These are phyloP conservation scores for Candida awuae DNA, from an alignment of 805 yeast genomes.

Conservation along the genomic window DNA sequence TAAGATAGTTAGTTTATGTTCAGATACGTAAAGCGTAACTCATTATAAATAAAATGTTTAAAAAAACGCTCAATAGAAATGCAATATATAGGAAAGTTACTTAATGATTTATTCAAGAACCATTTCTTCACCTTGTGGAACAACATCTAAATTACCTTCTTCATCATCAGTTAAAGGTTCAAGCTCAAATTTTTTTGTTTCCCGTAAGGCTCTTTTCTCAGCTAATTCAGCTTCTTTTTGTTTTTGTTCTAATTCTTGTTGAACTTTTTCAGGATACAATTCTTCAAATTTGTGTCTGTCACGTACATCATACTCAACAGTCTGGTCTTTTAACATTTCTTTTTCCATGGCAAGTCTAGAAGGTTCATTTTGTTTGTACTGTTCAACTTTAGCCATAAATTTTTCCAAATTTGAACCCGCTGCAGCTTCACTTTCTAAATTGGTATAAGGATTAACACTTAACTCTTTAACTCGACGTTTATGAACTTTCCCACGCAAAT, in stretches of 20 bases:
- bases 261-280: slow-evolving; percentile 20
- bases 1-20: slow-evolving; percentile 27
- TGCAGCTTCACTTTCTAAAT: slow-evolving; percentile 86
- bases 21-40: neutral
- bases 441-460: slow-evolving; percentile 74
- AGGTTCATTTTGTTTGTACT: slow-evolving; percentile 43
- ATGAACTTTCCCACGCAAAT: slow-evolving; percentile 70
- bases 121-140: slow-evolving; percentile 5
- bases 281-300: slow-evolving; percentile 25
- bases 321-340: slow-evolving; percentile 20
- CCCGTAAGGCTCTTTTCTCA: slow-evolving; percentile 4
- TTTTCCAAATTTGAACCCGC: slow-evolving; percentile 67
- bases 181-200: slow-evolving; percentile 1
- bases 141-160: neutral
- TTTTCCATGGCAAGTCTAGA: slow-evolving; percentile 39
- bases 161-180: slow-evolving; percentile 5
- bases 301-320: slow-evolving; percentile 27
- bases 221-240: slow-evolving; percentile 4
- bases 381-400: slow-evolving; percentile 56
- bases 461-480: slow-evolving; percentile 77
- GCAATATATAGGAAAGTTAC: neutral
- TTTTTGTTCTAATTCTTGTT: slow-evolving; percentile 9
- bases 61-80: neutral
- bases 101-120: slow-evolving; percentile 5
- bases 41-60: no score